Evolutionary conservation across 2,329 filamentous ascomycete species (phyloP).

Genomic region (Claviceps sp.): DNA sequence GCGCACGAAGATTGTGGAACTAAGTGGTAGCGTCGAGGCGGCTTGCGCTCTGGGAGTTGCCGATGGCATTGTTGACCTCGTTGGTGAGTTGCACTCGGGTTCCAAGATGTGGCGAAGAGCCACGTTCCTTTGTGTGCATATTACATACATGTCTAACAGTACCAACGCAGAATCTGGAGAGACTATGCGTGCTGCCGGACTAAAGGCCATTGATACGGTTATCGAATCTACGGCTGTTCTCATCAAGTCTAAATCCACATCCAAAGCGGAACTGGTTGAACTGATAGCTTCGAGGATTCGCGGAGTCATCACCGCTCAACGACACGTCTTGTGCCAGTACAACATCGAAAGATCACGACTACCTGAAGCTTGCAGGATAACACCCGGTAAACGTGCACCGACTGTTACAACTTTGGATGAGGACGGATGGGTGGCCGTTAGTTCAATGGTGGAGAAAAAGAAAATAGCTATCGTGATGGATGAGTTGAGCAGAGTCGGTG

Average conservation of each 20-base stretch:
- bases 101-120: too few species aligned
- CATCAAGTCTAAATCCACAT: conserved; percentile 77
- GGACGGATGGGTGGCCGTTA: conserved; percentile 87
- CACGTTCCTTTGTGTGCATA: neutral
- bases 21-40: conserved; percentile 93
- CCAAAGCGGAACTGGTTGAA: conserved; percentile 67
- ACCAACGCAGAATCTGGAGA: conserved; percentile 69
- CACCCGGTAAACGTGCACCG: conserved; percentile 84
- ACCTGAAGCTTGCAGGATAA: conserved; percentile 56
- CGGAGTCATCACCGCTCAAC: conserved; percentile 90
- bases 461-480: conserved; percentile 80
- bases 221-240: conserved; percentile 78
- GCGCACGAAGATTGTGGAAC: conserved; percentile 79
- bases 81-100: conserved; percentile 49
- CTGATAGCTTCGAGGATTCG: conserved; percentile 77
- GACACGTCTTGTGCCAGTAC: conserved; percentile 91
- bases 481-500: conserved; percentile 59
- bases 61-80: conserved; percentile 93
- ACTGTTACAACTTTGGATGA: conserved; percentile 84
- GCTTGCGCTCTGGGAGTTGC: conserved; percentile 91
- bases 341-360: conserved; percentile 69
- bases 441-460: conserved; percentile 85
- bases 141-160: conserved; percentile 7
- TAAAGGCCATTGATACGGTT: conserved; percentile 90
- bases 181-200: conserved; percentile 90